Conservation (phyloP, 2,329 filamentous ascomycete species). For the Chrysosporium keratinophilum region DNA sequence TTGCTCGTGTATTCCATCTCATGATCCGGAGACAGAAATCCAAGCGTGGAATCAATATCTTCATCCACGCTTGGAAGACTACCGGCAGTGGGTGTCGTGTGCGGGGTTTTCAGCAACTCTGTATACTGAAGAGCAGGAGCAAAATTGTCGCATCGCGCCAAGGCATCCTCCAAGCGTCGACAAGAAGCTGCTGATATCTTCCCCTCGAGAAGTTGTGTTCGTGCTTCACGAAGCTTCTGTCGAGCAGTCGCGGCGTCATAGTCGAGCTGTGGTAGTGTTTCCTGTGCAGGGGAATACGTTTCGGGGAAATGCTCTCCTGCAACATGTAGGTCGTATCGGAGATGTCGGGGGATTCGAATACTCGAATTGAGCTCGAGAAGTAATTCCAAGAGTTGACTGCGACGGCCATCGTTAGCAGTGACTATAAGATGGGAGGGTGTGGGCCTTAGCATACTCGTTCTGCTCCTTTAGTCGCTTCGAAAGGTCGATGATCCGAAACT, state of each 20-base stretch:
- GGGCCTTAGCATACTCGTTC: constrained; percentile 63
- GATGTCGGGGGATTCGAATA: constrained; percentile 61
- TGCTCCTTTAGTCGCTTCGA: constrained; percentile 78
- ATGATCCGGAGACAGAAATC: constrained; percentile 37
- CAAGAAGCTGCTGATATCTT: constrained; percentile 29
- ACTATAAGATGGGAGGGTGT: background rate
- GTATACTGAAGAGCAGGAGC: constrained; percentile 28
- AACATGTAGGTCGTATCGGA: constrained; percentile 60
- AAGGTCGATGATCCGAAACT: constrained; percentile 68
- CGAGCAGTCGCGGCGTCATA: constrained; percentile 27
- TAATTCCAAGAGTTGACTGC: constrained; percentile 75
- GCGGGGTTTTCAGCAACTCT: constrained; percentile 26
- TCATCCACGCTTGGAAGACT: constrained; percentile 16
- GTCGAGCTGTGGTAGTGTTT: constrained; percentile 25
- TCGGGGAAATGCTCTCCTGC: constrained; percentile 27
- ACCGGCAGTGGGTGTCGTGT: constrained; percentile 21
- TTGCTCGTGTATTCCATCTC: constrained; percentile 36
- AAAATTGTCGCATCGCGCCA: constrained; percentile 33
- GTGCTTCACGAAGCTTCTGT: constrained; percentile 32
- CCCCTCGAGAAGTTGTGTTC: constrained; percentile 28
- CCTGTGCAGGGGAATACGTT: constrained; percentile 39
- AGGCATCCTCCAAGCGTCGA: constrained; percentile 29
- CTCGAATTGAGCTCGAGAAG: constrained; percentile 83
- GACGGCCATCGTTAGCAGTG: constrained; percentile 10
- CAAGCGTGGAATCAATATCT: constrained; percentile 27